Conservation (phyloP, 352 stramenopile genomes). For the Achlya hypogyna region DNA sequence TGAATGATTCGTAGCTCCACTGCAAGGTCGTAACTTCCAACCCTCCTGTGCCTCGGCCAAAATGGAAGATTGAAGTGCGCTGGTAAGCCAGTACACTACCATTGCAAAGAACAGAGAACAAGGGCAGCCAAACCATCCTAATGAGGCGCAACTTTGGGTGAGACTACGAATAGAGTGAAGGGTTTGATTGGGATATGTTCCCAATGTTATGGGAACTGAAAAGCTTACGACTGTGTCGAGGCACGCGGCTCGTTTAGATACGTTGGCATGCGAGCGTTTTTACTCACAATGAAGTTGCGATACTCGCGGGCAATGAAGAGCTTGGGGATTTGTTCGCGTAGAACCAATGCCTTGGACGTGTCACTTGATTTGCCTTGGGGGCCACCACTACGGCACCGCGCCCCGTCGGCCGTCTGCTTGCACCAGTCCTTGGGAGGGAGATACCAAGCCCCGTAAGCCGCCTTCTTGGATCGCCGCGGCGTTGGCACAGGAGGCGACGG, state of each 20-base stretch:
- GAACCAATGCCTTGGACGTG: not conserved
- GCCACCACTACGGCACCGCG: not conserved
- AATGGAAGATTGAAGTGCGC: too few species aligned
- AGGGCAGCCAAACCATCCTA: not conserved
- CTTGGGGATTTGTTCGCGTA: slow-evolving; percentile 2
- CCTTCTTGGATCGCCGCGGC: not conserved
- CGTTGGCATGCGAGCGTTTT: not conserved
- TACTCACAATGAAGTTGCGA: not conserved
- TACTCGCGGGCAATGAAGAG: slow-evolving; percentile 18
- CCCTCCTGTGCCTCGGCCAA: too few species aligned
- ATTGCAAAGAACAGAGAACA: too few species aligned
- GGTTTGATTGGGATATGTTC: not conserved
- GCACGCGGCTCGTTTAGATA: not conserved
- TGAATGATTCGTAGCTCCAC: too few species aligned
- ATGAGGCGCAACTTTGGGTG: too few species aligned
- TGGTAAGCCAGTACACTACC: too few species aligned
- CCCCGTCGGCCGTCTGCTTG: not conserved
- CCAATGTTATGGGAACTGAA: not conserved
- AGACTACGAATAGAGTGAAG: not conserved
- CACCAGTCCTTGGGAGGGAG: not conserved
- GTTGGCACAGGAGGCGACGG: not conserved
- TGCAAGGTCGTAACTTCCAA: too few species aligned
- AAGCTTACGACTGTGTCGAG: not conserved
- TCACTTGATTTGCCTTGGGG: not conserved
- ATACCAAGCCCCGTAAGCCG: slow-evolving; percentile 6